A percentile compares a stretch with the other conserved stretches of the same genome.
These are phyloP conservation scores for Helenozyma rhizophorensis DNA, from an alignment of 805 yeast genomes.

Conservation along the genomic window DNA sequence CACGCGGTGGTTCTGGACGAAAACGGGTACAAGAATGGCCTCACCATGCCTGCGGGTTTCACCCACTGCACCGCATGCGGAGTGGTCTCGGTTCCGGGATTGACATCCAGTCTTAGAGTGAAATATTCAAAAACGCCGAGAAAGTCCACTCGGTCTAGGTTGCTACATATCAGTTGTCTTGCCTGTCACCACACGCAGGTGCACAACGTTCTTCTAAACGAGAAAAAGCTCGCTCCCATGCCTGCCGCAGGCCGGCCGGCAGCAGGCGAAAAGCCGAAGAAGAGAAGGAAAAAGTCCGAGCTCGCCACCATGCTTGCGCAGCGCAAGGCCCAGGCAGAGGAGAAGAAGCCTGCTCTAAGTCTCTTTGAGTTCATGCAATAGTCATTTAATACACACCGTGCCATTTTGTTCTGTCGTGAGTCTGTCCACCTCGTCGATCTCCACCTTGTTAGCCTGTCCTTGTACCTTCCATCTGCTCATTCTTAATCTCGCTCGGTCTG, in stretches of 20 bases:
- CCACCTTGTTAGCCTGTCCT: too few species aligned
- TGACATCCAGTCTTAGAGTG: conserved; percentile 22
- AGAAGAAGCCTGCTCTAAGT: conserved; percentile 34
- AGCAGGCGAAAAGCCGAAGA: conserved; percentile 41
- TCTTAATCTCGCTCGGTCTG: conserved; percentile 10
- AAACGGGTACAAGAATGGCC: conserved; percentile 19
- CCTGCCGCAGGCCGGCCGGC: conserved; percentile 10
- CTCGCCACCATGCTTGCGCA: conserved; percentile 41
- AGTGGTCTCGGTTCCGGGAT: conserved; percentile 29
- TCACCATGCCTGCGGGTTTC: conserved; percentile 26
- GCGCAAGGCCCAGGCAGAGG: conserved; percentile 28
- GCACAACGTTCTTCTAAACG: conserved; percentile 10
- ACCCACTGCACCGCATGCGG: conserved; percentile 31
- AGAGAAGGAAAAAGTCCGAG: conserved; percentile 42
- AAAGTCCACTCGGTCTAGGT: conserved; percentile 1
- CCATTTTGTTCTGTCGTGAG: not conserved
- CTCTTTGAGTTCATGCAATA: conserved; percentile 46
- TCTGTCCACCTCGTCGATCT: too few species aligned
- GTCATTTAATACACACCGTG: not conserved
- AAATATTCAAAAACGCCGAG: conserved; percentile 12
- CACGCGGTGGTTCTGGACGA: conserved; percentile 21
- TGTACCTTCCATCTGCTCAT: too few species aligned
- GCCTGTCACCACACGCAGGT: conserved; percentile 14
- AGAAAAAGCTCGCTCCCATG: conserved; percentile 4
- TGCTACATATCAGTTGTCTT: conserved; percentile 16